These are phyloP conservation scores for Exophiala spinifera DNA, from an alignment of 2,329 filamentous ascomycete genomes.

Conservation along the genomic window DNA sequence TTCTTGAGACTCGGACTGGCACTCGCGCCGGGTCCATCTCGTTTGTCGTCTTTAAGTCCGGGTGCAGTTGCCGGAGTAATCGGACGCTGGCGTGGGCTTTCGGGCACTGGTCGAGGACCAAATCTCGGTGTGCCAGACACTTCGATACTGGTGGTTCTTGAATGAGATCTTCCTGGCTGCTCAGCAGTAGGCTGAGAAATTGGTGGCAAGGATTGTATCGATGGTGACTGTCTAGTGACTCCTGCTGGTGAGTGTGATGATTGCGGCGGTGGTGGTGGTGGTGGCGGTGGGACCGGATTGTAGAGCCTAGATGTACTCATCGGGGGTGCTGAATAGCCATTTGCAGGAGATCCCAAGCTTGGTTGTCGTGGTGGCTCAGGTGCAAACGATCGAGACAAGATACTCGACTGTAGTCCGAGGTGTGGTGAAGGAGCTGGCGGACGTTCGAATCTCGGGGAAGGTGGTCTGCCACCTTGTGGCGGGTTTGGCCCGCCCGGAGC, in stretches of 20 bases:
- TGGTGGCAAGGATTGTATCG: constrained; percentile 20
- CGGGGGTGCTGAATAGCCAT: constrained; percentile 20
- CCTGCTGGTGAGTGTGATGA: constrained; percentile 10
- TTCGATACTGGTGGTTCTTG: constrained; percentile 20
- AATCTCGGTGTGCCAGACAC: constrained; percentile 19
- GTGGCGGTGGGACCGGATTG: constrained; percentile 9
- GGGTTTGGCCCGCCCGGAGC: constrained; percentile 10
- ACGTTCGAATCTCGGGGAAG: constrained; percentile 22
- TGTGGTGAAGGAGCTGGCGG: constrained; percentile 14
- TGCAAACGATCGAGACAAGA: constrained; percentile 18
- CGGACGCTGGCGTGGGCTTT: constrained; percentile 20
- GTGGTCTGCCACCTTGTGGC: constrained; percentile 8
- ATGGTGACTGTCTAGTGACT: constrained; percentile 17
- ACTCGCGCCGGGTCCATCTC: constrained; percentile 60
- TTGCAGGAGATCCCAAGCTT: constrained; percentile 18
- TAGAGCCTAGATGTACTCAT: constrained; percentile 10
- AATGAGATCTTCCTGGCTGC: constrained; percentile 14
- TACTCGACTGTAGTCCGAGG: constrained; percentile 13
- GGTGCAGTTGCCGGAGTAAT: constrained; percentile 22
- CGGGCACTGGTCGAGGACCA: constrained; percentile 11
- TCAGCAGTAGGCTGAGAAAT: constrained; percentile 22
- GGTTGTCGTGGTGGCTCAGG: constrained; percentile 17
- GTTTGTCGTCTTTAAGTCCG: constrained; percentile 26
- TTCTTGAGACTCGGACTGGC: constrained; percentile 74
- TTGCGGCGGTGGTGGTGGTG: constrained; percentile 12